Evolutionary conservation across 2,329 filamentous ascomycete species (phyloP), one percentile per base, ranked within the genome.

Genomic region (Trichothecium sympodiale): DNA sequence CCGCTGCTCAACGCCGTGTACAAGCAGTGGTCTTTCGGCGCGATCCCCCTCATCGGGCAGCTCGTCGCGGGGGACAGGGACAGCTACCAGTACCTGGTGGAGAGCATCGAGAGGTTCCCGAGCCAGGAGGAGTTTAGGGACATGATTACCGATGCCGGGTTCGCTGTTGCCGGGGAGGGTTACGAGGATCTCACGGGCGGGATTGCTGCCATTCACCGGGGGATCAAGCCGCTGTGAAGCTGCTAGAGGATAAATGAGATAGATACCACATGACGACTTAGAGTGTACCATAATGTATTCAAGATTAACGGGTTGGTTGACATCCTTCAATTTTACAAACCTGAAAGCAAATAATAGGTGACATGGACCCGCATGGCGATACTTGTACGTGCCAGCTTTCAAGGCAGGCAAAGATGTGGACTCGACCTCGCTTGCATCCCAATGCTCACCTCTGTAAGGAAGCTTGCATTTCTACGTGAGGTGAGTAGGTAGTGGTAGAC

Each of bases 1-100:
- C 71, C 78, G 0, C 43, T 94, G 1, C 77, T 98, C 52, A 83
- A 96, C 59, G 76, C 78, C 14, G 59, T 89, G 2, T 98, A 98
- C 62, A 94, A 94, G 69, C 74, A 83, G 40, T 98, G 93, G 88
- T 94, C 85, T 41, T 98, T 98, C 57, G 73, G 78, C 40, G 87
- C 86, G 10, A 98, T 98, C 45, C 91, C 91, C 0, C 59, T 98
- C 46, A 95, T 98, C 51, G 93, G 91, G 3, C 89, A 98, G 62
- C 55, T 98, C 41, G 88, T 98, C 13, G 89, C 91, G 2, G 86
- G 85, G 6, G 93, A 98, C 56, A 71, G 89, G 38, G 89, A 93
- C 52, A 94, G 86, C 56, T 98, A 98, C 60, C 91, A 98, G 67
- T 98, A 98, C 61, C 69, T 98, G 8, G 91, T 98, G 8, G 91